Percentiles rank a stretch among this genome's conserved stretches.
These are phyloP conservation scores for Leishmania tarentolae DNA, from an alignment of 208 protist genomes.

Conservation along the genomic window DNA sequence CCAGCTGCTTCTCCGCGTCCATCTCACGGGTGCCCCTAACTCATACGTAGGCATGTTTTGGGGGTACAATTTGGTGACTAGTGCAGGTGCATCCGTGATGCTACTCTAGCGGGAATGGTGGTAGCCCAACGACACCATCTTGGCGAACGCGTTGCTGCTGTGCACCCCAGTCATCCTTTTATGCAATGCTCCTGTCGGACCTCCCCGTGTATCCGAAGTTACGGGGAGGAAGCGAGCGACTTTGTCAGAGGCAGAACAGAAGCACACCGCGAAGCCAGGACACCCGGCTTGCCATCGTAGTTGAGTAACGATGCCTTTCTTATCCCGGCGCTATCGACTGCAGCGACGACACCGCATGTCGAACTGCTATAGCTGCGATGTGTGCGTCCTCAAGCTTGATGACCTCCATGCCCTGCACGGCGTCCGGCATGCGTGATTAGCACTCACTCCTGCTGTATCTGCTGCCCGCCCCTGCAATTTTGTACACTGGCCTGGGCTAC, in stretches of 20 bases:
- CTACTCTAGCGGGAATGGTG: conserved; percentile 27
- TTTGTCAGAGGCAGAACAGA: not conserved
- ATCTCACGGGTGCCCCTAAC: conserved; percentile 30
- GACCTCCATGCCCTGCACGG: conserved; percentile 84
- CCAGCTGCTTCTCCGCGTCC: conserved; percentile 9
- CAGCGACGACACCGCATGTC: conserved; percentile 56
- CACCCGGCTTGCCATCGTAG: not conserved
- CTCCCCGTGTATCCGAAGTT: conserved; percentile 59
- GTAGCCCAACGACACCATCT: conserved; percentile 11
- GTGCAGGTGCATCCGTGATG: conserved; percentile 4
- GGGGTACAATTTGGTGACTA: conserved; percentile 24
- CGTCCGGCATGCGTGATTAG: conserved; percentile 64
- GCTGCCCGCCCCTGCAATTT: conserved; percentile 32
- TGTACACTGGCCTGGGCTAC: conserved; percentile 28
- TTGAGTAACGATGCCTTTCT: conserved; percentile 6
- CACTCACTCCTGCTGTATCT: conserved; percentile 82
- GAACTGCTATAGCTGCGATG: conserved; percentile 81
- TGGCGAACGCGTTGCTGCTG: conserved; percentile 14
- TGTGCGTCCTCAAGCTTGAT: conserved; percentile 85
- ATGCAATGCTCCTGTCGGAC: conserved; percentile 34
- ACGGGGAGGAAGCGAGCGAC: conserved; percentile 7
- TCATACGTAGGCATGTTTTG: conserved; percentile 40
- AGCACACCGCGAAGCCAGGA: not conserved
- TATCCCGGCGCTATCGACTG: conserved; percentile 64
- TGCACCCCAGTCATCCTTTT: conserved; percentile 24